These are phyloP conservation scores for Zymoseptoria brevis DNA, from an alignment of 2,329 filamentous ascomycete genomes.

Conservation along the genomic window DNA sequence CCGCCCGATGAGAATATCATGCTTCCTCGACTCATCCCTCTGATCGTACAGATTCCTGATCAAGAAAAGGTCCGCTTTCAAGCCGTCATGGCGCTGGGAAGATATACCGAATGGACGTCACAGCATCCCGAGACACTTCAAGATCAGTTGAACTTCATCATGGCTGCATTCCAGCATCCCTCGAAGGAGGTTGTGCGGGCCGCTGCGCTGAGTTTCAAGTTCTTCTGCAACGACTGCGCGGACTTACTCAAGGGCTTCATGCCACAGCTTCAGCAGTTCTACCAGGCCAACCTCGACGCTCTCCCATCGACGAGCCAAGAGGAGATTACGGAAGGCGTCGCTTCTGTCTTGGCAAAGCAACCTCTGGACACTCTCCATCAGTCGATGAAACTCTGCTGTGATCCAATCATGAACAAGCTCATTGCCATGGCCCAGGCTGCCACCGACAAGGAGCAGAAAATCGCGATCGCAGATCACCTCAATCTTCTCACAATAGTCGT, in stretches of 20 bases:
- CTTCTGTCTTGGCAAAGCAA: constrained; percentile 81
- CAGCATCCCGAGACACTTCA: constrained; percentile 88
- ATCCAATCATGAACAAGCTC: constrained; percentile 76
- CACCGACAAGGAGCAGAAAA: constrained; percentile 70
- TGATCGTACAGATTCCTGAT: constrained; percentile 87
- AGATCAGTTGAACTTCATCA: constrained; percentile 90
- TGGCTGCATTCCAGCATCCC: constrained; percentile 79
- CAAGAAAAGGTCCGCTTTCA: constrained; percentile 98
- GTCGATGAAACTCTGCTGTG: constrained; percentile 84
- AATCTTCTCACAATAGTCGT: constrained; percentile 89
- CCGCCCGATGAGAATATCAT: constrained; percentile 80
- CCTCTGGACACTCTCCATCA: constrained; percentile 71
- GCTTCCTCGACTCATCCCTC: constrained; percentile 81
- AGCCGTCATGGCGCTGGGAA: constrained; percentile 91
- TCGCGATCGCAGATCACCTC: constrained; percentile 86
- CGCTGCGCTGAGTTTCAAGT: constrained; percentile 89
- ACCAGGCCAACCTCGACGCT: constrained; percentile 79
- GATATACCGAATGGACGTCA: constrained; percentile 97
- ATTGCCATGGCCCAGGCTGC: constrained; percentile 83
- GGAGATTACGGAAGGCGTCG: constrained; percentile 92
- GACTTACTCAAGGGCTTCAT: constrained; percentile 77
- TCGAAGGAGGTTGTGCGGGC: constrained; percentile 88
- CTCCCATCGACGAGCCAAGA: constrained; percentile 82
- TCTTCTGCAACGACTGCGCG: constrained; percentile 92
- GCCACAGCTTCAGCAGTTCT: constrained; percentile 81